These are phyloP conservation scores for Erodium chrysanthum DNA, from an alignment of 441 rosid genomes.

Conservation along the genomic window DNA sequence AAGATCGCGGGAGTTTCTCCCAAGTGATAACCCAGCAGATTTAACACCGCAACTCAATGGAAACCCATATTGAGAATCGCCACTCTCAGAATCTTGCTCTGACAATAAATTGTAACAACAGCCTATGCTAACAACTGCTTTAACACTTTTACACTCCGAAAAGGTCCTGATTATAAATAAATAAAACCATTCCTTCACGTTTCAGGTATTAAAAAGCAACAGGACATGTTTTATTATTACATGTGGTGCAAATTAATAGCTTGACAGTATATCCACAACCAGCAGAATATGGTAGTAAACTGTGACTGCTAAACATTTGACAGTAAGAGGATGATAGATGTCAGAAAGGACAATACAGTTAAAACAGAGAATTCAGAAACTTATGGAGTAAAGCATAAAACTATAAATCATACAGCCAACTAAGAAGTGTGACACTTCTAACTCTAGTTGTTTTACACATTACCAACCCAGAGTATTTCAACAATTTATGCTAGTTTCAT, in stretches of 20 bases:
- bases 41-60: slow-evolving; percentile 69
- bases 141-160: slow-evolving; percentile 50
- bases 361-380: not conserved
- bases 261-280: not conserved
- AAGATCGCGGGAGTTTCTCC: slow-evolving; percentile 65
- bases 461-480: too few relatives aligned
- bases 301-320: not conserved
- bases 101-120: slow-evolving; percentile 90
- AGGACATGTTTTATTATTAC: not conserved
- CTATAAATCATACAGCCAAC: too few relatives aligned
- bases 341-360: not conserved
- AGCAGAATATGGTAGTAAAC: not conserved
- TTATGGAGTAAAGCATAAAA: not conserved
- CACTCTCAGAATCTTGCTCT: slow-evolving; percentile 34
- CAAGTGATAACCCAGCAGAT: slow-evolving; percentile 42
- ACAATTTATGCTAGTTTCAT: too few relatives aligned
- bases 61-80: slow-evolving; percentile 42
- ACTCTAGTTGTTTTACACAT: too few relatives aligned
- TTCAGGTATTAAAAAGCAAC: not conserved
- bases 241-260: not conserved
- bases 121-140: slow-evolving; percentile 80
- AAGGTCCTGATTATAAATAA: slow-evolving; percentile 43
- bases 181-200: not conserved
- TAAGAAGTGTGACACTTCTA: not conserved
- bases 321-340: not conserved